Base-by-base conservation (phyloP, 345 rosid genomes). In the Hypericum perforatum region DNA sequence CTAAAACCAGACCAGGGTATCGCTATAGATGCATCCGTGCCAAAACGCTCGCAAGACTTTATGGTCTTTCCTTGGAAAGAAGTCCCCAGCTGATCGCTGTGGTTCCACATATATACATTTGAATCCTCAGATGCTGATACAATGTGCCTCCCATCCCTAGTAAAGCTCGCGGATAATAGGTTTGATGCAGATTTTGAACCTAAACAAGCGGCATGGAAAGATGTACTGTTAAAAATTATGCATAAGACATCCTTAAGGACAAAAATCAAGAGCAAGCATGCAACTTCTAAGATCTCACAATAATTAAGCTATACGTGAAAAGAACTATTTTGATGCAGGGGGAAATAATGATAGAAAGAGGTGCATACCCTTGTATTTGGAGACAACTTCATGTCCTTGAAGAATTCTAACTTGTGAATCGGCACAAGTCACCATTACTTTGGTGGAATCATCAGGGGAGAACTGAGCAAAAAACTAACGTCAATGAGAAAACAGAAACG, bases 361-460 rank as follows among this genome's bases (percentile, higher is more conserved):
- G 39, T 41, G 45, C 63, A 49, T 72, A 84, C 97, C 95, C 55
- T 54, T 77, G 72, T 84, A 90, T 77, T 85, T 86, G 53, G 82
- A 70, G 52, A 90, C 75, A 62, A 90, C 73, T 41, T 77, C 74
- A 22, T 59, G 72, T 11, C 95, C 97, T 40, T 85, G 75, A 22
- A 86, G 82, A 70, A 90, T 78, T 71, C 86, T 82, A 62, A 90
- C 83, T 74, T 82, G 88, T 6, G 94, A 80, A 78, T 84, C 97
- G 14, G 90, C 94, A 41, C 77, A 90, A 15, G 84, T 79, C 51
- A 90, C 94, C 89, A 90, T 80, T 63, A 90, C 70, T 72, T 76
- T 84, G 76, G 77, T 76, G 7, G 84, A 67, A 53, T 86, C 94
- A 9, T 74, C 73, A 0, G 86, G 81, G 63, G 65, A 80, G 64